Conservation (phyloP, 2,329 filamentous ascomycete genomes). For the Penicillium crustosum region DNA sequence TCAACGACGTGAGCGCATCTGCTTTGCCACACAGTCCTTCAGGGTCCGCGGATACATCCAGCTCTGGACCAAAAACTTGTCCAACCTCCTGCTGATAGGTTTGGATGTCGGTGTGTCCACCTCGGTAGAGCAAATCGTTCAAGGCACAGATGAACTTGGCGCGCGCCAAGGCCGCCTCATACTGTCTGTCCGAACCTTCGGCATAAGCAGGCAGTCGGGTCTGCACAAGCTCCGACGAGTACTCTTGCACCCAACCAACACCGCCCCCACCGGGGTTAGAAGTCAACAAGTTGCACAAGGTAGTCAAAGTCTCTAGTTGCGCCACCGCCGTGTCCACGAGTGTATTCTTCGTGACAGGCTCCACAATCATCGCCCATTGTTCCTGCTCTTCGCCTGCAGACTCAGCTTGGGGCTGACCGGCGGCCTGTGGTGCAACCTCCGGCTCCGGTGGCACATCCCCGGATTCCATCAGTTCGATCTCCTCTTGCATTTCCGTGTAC, state of each 20-base stretch:
- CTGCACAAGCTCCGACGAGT: constrained; percentile 53
- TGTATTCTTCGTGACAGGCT: constrained; percentile 63
- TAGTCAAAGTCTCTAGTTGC: constrained; percentile 58
- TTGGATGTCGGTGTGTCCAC: constrained; percentile 49
- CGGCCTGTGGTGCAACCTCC: constrained; percentile 2
- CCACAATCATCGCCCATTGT: constrained; percentile 66
- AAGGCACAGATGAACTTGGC: constrained; percentile 59
- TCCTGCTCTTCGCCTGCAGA: constrained; percentile 43
- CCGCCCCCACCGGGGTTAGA: constrained; percentile 41
- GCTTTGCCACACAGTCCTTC: constrained; percentile 56
- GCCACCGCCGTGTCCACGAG: constrained; percentile 68
- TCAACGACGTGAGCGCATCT: constrained; percentile 57
- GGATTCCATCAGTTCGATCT: constrained; percentile 41
- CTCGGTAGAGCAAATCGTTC: constrained; percentile 58
- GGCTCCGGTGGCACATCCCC: constrained; percentile 18
- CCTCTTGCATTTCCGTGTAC: constrained; percentile 48
- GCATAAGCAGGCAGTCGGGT: constrained; percentile 57
- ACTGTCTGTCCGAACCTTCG: constrained; percentile 44
- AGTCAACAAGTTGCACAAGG: constrained; percentile 51
- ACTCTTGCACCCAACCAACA: constrained; percentile 60
- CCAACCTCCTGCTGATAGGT: constrained; percentile 53
- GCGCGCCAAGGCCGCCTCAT: constrained; percentile 55
- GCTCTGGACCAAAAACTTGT: constrained; percentile 41
- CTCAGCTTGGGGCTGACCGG: constrained; percentile 14
- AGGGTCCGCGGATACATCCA: constrained; percentile 46